Evolutionary conservation across 441 rosid species (phyloP).

Genomic region (Croton laevigatus): DNA sequence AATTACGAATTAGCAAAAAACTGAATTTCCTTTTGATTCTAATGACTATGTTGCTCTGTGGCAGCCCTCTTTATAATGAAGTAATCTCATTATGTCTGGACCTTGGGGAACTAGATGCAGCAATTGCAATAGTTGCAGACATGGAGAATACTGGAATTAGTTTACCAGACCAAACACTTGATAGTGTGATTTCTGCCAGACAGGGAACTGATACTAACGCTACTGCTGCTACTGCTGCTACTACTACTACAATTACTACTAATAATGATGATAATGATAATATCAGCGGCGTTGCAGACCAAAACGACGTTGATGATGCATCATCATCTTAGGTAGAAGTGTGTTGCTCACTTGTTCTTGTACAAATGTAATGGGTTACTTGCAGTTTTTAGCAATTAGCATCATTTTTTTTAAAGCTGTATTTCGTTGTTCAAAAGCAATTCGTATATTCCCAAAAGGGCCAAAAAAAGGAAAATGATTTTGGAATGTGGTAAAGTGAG

Average conservation of each 20-base stretch:
- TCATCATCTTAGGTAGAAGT: conserved; percentile 23
- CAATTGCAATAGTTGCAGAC: conserved; percentile 85
- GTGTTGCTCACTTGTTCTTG: conserved; percentile 9
- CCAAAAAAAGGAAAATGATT: no score
- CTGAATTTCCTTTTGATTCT: not conserved
- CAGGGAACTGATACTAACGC: conserved; percentile 42
- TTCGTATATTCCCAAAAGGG: not conserved
- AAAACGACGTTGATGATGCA: conserved; percentile 35
- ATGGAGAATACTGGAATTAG: conserved; percentile 73
- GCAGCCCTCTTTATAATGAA: conserved; percentile 86
- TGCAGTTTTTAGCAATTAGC: not conserved
- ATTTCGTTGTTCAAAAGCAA: not conserved
- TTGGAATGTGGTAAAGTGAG: not conserved
- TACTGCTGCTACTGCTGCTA: conserved; percentile 40
- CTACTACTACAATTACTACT: no score
- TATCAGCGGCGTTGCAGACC: no score
- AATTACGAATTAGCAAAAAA: not conserved
- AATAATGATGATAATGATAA: no score
- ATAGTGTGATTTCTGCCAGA: conserved; percentile 73
- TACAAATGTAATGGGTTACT: conserved; percentile 7
- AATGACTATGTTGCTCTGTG: conserved; percentile 11
- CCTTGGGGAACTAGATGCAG: conserved; percentile 86
- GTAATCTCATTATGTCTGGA: conserved; percentile 72
- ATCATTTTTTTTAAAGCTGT: not conserved
- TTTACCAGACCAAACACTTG: conserved; percentile 69